phyloP scores from a whole-genome alignment of 2,329 filamentous ascomycete species.

The Colletotrichum abscissum region DNA sequence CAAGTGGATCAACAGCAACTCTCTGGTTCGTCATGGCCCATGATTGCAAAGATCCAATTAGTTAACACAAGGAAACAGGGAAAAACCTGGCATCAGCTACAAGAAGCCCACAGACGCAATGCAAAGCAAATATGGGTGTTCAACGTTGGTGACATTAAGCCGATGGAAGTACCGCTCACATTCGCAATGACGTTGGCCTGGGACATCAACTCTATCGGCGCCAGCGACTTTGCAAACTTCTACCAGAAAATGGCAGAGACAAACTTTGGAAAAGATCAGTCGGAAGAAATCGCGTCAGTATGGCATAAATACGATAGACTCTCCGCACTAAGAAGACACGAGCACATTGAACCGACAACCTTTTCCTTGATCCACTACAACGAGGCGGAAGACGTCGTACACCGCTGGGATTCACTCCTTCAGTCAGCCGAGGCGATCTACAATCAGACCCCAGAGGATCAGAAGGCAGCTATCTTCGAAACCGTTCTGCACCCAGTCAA shows the following conservation, averaged over 20 bases:
- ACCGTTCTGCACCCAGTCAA: conserved; percentile 70
- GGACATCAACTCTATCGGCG: conserved; percentile 59
- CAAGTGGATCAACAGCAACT: conserved; percentile 73
- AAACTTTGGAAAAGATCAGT: conserved; percentile 57
- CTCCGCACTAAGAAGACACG: conserved; percentile 67
- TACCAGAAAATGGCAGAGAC: conserved; percentile 15
- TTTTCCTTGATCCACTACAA: conserved; percentile 70
- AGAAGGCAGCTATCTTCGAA: conserved; percentile 68
- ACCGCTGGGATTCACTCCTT: conserved; percentile 50
- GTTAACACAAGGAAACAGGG: conserved; percentile 40
- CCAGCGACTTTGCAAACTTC: conserved; percentile 48
- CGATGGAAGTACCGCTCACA: conserved; percentile 64
- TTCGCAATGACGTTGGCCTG: conserved; percentile 69
- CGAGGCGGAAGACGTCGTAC: conserved; percentile 66
- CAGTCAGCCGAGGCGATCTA: conserved; percentile 47
- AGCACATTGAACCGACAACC: conserved; percentile 66
- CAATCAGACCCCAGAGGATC: conserved; percentile 38
- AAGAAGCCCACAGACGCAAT: conserved; percentile 58
- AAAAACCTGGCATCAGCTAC: conserved; percentile 61
- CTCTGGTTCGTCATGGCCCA: conserved; percentile 50
- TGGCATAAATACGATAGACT: conserved; percentile 63
- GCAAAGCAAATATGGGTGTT: conserved; percentile 71
- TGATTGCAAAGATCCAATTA: rapidly evolving
- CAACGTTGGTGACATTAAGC: conserved; percentile 72
- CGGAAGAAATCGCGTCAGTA: conserved; percentile 58